These are phyloP conservation scores for Lactarius trivialis DNA, from an alignment of 768 basidiomycete species.

Conservation along the genomic window DNA sequence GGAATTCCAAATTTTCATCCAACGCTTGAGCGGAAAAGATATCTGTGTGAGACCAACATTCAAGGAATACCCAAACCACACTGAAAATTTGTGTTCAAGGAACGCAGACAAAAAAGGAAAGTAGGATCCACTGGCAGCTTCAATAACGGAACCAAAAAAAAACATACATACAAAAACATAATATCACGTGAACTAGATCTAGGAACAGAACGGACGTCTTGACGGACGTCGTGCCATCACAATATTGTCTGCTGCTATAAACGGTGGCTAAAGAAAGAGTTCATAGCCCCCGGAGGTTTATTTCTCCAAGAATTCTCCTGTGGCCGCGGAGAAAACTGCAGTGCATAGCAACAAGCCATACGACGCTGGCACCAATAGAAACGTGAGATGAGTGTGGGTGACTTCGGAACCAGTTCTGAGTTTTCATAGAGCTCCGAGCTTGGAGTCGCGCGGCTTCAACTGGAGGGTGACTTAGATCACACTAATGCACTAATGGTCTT, in stretches of 20 bases:
- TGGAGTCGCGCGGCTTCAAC: no score
- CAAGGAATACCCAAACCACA: slow-evolving; percentile 12
- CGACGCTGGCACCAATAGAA: not conserved
- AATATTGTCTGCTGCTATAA: no score
- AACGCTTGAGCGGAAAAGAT: slow-evolving; percentile 10
- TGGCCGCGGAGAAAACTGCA: no score
- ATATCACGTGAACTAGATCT: no score
- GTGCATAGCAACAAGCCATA: not conserved
- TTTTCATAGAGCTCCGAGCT: no score
- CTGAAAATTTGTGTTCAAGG: slow-evolving; percentile 12
- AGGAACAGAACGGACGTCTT: no score
- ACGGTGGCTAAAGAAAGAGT: no score
- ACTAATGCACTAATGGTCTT: no score
- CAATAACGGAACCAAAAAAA: slow-evolving; percentile 7
- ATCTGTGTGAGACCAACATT: slow-evolving; percentile 15
- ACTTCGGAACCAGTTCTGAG: not conserved
- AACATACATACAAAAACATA: not conserved
- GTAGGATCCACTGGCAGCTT: not conserved
- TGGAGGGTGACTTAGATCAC: no score
- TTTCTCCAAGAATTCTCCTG: no score
- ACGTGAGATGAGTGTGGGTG: not conserved
- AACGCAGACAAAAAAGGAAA: slow-evolving; percentile 17
- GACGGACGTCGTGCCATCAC: no score
- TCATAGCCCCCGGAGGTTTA: no score
- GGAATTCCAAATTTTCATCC: slow-evolving; percentile 8